Conservation (phyloP, 176 grass and related monocot species). For the Musa schizocarpa region DNA sequence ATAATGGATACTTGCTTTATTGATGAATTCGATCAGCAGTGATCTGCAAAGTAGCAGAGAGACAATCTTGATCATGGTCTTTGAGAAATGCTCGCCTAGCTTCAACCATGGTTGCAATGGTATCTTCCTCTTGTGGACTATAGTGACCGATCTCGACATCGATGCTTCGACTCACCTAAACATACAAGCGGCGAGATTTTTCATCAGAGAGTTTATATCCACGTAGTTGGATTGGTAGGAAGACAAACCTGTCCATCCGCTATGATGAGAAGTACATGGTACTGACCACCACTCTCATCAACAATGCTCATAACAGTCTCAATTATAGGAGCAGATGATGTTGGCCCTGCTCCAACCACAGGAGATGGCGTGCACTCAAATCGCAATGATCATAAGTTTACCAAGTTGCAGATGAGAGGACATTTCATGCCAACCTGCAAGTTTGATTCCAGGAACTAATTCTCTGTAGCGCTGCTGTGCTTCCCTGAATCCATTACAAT, state of each 20-base stretch:
- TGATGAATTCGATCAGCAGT: constrained; percentile 15
- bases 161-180: constrained; percentile 50
- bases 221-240: neutral
- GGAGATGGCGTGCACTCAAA: neutral
- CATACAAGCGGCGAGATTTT: neutral
- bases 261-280: constrained; percentile 79
- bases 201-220: too few relatives aligned
- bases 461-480: constrained; percentile 58
- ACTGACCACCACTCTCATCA: constrained; percentile 75
- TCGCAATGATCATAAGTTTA: neutral
- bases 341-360: constrained; percentile 36
- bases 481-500: constrained; percentile 67
- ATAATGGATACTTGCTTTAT: constrained; percentile 59
- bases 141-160: constrained; percentile 37
- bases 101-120: constrained; percentile 70
- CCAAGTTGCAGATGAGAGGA: neutral
- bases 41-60: constrained; percentile 1
- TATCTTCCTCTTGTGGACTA: constrained; percentile 61
- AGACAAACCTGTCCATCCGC: constrained; percentile 77
- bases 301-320: constrained; percentile 68
- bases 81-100: constrained; percentile 35
- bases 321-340: constrained; percentile 77
- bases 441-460: constrained; percentile 48
- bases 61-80: neutral
- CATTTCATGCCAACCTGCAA: constrained; percentile 40